Base-by-base conservation (phyloP, 495 filamentous ascomycete species). In the Pseudotulostoma volvatum region DNA sequence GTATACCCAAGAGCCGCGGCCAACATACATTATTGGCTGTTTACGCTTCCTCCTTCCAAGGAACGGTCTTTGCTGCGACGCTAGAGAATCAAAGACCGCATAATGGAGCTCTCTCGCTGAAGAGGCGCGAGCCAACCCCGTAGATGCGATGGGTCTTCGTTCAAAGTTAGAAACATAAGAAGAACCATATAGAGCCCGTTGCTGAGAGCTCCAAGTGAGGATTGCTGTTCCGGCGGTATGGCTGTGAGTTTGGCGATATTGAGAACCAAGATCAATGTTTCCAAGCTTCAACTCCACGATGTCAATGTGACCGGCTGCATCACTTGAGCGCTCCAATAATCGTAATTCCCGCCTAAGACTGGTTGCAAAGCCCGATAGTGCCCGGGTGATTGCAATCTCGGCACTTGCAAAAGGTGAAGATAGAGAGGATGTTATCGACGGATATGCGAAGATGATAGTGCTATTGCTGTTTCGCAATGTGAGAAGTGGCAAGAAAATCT, bases 241-340 rank as follows among this genome's bases (percentile, higher is more conserved):
- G 34, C 51, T 57, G 23, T 59, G 62, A 33, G 38, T 49, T n/a
- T 42, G 55, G 39, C 57, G 60, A 49, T 59, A 67, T 34, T 51
- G 48, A 11, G 60, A 51, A 13, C 67, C 66, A 30, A 70, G 57
- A 42, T 95, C 88, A 49, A 97, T 83, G 33, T 79, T 84, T 37
- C 90, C 90, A 2, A 95, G 74, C 50, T 81, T 81, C 39, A 97
- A 58, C 40, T 93, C 82, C 2, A 78, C 79, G 2, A 96, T 79
- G 30, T 77, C 69, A 35, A 93, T 75, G 34, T 67, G 73, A n/a
- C 77, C 60, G 1, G 74, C 71, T 0, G 58, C 3, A 30, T 46
- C 49, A 4, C 60, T 48, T 14, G 33, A 16, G 18, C 34, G 30
- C 32, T 56, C 51, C 5, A 67, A 41, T n/a, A 64, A 53, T 25